A percentile compares a stretch with the other conserved stretches of the same genome.
phyloP scores from a whole-genome alignment of 192 early-diverging fungal species.

The Jimgerdemannia lactiflua region DNA sequence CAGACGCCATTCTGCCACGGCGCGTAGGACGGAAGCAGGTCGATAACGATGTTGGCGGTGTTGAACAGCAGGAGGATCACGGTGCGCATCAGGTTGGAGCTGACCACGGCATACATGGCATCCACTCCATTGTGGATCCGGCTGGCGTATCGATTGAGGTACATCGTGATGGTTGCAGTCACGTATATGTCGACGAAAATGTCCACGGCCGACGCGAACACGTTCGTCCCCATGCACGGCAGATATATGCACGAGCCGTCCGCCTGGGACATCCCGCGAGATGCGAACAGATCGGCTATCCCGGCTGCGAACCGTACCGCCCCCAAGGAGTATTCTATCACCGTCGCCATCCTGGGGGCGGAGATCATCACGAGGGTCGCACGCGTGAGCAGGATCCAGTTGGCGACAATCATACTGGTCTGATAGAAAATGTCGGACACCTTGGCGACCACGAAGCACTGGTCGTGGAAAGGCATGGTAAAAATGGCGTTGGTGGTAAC shows the following conservation, averaged over 20 bases:
- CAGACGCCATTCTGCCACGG: neutral
- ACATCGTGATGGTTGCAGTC: neutral
- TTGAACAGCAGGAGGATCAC: neutral
- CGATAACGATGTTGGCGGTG: neutral
- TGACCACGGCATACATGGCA: neutral
- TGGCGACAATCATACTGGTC: neutral
- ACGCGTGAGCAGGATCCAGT: neutral
- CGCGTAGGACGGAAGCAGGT: neutral
- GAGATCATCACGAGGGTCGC: neutral
- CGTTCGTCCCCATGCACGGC: neutral
- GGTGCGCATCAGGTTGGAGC: neutral
- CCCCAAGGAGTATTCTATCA: neutral
- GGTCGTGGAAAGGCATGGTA: neutral
- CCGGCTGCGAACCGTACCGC: neutral
- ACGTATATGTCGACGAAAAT: neutral
- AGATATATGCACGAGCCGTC: neutral
- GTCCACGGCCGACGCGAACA: neutral
- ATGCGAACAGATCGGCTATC: neutral
- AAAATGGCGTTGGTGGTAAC: neutral
- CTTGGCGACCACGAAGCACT: neutral
- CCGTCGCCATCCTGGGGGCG: neutral
- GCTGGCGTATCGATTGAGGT: neutral
- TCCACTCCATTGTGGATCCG: neutral
- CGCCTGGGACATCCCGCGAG: neutral
- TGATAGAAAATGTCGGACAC: neutral